These are phyloP conservation scores for Delonix regia DNA, from an alignment of 306 rosid genomes.

Conservation along the genomic window DNA sequence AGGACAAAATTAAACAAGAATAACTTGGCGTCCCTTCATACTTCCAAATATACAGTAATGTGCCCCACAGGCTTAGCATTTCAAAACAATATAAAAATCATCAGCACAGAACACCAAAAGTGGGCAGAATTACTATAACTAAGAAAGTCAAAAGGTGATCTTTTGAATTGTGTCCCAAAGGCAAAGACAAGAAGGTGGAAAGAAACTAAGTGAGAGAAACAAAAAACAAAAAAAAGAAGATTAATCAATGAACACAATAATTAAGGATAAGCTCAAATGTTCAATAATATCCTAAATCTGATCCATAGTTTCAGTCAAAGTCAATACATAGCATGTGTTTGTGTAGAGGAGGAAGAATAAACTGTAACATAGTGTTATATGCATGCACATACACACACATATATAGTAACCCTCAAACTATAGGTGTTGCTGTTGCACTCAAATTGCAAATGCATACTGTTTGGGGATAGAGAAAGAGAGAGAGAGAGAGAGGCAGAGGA, in stretches of 20 bases:
- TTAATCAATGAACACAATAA: no score
- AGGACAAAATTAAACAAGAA: conserved; percentile 15
- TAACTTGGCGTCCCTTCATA: conserved; percentile 20
- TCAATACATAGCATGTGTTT: neutral
- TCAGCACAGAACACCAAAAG: neutral
- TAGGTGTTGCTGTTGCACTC: neutral
- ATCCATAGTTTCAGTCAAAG: neutral
- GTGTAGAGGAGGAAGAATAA: neutral
- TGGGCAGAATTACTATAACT: conserved; percentile 6
- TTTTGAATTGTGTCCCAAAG: neutral
- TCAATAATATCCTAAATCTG: neutral
- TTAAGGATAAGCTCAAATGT: no score
- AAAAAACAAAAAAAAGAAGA: no score
- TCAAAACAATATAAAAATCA: conserved; percentile 25
- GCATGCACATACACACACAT: neutral
- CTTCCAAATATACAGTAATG: neutral
- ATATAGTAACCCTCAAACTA: neutral
- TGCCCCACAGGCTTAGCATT: conserved; percentile 13
- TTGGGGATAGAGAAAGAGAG: neutral
- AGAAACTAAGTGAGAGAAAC: conserved; percentile 1
- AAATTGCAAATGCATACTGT: neutral
- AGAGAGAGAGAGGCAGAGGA: neutral
- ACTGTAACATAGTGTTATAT: neutral
- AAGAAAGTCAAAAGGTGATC: conserved; percentile 5
- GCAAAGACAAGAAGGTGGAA: neutral